These are phyloP conservation scores for Fusarium palustre DNA, from an alignment of 2,329 filamentous ascomycete genomes.

Conservation along the genomic window DNA sequence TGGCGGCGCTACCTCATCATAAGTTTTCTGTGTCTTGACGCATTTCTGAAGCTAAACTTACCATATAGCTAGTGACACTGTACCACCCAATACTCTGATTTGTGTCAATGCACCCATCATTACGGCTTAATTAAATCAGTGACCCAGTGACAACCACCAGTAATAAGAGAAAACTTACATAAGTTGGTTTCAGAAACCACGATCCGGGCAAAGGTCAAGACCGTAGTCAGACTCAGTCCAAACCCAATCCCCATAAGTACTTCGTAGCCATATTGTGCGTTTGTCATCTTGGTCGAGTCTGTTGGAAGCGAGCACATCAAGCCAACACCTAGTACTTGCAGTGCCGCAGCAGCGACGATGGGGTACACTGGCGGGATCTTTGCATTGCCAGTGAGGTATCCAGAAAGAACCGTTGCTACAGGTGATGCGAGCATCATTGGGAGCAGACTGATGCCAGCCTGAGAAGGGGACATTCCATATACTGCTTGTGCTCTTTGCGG, in stretches of 20 bases:
- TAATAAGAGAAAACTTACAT: rapidly evolving
- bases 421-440: constrained; percentile 13
- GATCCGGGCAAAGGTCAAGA: neutral
- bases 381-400: neutral
- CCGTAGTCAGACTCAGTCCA: neutral
- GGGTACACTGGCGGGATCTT: neutral
- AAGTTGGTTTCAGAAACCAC: neutral
- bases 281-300: neutral
- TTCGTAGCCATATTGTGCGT: constrained; percentile 13
- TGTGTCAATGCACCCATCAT: constrained; percentile 14
- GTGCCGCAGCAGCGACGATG: neutral
- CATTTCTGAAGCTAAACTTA: rapidly evolving
- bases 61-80: constrained; percentile 10
- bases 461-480: neutral
- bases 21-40: rapidly evolving
- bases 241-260: constrained; percentile 4
- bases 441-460: constrained; percentile 2
- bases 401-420: neutral
- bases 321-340: constrained; percentile 1
- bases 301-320: constrained; percentile 1
- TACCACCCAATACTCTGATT: constrained; percentile 10
- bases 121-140: neutral
- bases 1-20: neutral
- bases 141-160: rapidly evolving
- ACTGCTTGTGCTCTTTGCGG: constrained; percentile 10